Percentiles rank a stretch among this genome's conserved stretches.
Evolutionary conservation across 2,329 filamentous ascomycete species (phyloP).

Genomic region (Colletotrichum zoysiae): DNA sequence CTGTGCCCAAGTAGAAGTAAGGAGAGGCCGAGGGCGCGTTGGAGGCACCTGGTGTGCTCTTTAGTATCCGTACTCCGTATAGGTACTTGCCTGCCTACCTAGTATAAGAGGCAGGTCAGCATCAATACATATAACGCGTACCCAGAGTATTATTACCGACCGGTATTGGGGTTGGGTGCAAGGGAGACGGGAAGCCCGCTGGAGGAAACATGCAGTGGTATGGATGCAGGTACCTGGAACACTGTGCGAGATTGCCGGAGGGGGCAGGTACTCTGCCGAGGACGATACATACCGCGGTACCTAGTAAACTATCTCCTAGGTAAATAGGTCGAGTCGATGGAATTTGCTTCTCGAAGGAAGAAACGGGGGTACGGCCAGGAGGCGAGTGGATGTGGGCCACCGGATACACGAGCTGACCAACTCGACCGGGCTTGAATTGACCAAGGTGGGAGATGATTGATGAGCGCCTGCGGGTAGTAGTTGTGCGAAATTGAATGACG

Average conservation of each 20-base stretch:
- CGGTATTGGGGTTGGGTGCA: slow-evolving; percentile 26
- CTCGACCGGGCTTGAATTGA: background rate
- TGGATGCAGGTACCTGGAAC: slow-evolving; percentile 10
- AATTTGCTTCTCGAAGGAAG: slow-evolving; percentile 40
- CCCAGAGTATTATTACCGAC: background rate
- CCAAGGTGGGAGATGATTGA: slow-evolving; percentile 12
- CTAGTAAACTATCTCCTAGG: too few relatives aligned
- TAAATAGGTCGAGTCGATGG: slow-evolving; percentile 13
- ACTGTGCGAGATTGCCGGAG: background rate
- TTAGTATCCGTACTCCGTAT: background rate
- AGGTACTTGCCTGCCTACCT: background rate
- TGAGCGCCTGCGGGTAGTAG: slow-evolving; percentile 30
- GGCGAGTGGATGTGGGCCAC: slow-evolving; percentile 8
- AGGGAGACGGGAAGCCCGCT: slow-evolving; percentile 28
- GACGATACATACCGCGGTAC: background rate
- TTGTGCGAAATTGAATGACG: slow-evolving; percentile 21
- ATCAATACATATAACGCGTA: too few relatives aligned
- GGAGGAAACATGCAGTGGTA: slow-evolving; percentile 25
- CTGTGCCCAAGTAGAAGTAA: background rate
- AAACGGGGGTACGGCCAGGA: slow-evolving; percentile 31
- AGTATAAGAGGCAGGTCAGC: too few relatives aligned
- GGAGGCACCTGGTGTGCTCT: background rate
- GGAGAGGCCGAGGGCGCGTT: slow-evolving; percentile 13
- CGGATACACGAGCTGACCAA: slow-evolving; percentile 17
- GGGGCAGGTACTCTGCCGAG: background rate